These are phyloP conservation scores for Graphiopsis chlorocephala DNA, from an alignment of 2,329 filamentous ascomycete species.

Conservation along the genomic window DNA sequence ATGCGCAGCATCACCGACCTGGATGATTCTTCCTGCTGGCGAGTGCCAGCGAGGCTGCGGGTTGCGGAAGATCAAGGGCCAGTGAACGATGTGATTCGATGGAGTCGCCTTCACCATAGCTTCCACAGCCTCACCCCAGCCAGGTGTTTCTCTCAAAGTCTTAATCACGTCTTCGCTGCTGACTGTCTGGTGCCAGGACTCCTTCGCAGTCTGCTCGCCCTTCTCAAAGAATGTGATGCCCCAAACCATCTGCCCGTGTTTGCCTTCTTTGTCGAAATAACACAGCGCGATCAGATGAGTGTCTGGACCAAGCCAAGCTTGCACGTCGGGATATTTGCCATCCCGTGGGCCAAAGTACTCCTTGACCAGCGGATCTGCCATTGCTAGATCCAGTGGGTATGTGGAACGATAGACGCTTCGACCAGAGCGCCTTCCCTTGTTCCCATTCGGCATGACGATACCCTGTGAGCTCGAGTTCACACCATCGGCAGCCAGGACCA, in stretches of 20 bases:
- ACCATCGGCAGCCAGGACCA: constrained; percentile 34
- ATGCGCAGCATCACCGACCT: constrained; percentile 48
- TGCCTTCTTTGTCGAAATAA: constrained; percentile 35
- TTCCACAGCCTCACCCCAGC: constrained; percentile 46
- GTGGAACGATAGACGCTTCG: constrained; percentile 23
- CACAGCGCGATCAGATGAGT: constrained; percentile 33
- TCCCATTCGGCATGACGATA: constrained; percentile 30
- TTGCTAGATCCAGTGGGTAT: constrained; percentile 15
- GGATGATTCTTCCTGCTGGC: constrained; percentile 46
- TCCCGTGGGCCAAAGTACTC: constrained; percentile 21
- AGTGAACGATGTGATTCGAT: constrained; percentile 42
- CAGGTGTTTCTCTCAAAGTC: constrained; percentile 20
- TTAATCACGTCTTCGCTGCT: constrained; percentile 26
- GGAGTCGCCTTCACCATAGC: constrained; percentile 45
- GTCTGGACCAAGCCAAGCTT: constrained; percentile 25
- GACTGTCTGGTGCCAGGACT: constrained; percentile 49
- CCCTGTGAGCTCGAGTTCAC: constrained; percentile 46
- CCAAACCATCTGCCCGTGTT: constrained; percentile 2
- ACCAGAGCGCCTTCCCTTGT: constrained; percentile 22
- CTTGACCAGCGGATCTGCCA: constrained; percentile 21
- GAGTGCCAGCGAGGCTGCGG: constrained; percentile 53
- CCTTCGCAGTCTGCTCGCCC: constrained; percentile 26
- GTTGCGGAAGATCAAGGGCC: constrained; percentile 56
- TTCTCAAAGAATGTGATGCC: constrained; percentile 50
- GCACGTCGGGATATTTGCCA: constrained; percentile 11